Conservation (phyloP, 306 rosid species). For the Casuarina equisetifolia region DNA sequence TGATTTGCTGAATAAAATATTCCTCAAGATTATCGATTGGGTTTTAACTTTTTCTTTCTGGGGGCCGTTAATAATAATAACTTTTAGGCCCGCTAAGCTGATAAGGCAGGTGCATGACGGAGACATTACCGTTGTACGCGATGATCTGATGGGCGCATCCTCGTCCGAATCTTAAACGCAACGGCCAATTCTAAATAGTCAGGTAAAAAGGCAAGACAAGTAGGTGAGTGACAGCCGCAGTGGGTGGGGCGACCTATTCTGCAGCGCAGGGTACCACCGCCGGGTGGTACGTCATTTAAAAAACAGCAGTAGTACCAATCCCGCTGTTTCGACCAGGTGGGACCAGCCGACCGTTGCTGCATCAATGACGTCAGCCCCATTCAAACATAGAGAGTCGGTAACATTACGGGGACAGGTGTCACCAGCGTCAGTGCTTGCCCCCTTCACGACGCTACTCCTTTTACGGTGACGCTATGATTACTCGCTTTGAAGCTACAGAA, state of each 20-base stretch:
- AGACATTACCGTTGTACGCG: neutral
- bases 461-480: slow-evolving; percentile 9
- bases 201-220: neutral
- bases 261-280: no score
- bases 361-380: slow-evolving; percentile 10
- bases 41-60: no score
- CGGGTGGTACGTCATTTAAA: neutral
- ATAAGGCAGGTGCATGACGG: neutral
- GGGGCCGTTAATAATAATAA: no score
- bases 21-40: no score
- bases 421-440: slow-evolving; percentile 9
- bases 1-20: no score
- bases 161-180: neutral
- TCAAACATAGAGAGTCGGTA: neutral
- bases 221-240: neutral
- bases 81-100: no score
- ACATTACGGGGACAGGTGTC: neutral
- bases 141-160: neutral
- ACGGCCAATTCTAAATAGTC: neutral
- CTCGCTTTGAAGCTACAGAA: neutral
- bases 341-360: slow-evolving; percentile 33
- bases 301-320: neutral
- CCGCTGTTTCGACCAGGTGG: slow-evolving; percentile 7
- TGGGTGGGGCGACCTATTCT: neutral
- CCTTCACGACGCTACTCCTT: neutral